These are phyloP conservation scores for Penicillium oxalicum DNA, from an alignment of 2,329 filamentous ascomycete species.

Conservation along the genomic window DNA sequence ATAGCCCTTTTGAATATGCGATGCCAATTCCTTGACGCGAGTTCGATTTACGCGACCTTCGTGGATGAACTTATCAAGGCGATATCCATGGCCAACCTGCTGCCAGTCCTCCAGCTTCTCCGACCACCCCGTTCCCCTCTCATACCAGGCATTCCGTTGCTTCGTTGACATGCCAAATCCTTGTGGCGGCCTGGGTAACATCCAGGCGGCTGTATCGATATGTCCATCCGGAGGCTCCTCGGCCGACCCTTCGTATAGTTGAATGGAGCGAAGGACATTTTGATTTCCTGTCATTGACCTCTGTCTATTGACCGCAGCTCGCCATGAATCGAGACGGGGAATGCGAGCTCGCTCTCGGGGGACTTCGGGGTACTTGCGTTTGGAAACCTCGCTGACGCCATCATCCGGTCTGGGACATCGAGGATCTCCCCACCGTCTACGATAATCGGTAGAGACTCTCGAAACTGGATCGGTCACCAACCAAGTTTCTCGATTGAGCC, in stretches of 20 bases:
- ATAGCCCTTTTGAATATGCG: slow-evolving; percentile 17
- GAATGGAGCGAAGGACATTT: slow-evolving; percentile 25
- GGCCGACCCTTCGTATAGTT: slow-evolving; percentile 31
- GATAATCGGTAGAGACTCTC: slow-evolving; percentile 27
- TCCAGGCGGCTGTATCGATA: slow-evolving; percentile 38
- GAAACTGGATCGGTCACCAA: slow-evolving; percentile 36
- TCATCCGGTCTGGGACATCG: slow-evolving; percentile 30
- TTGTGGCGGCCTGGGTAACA: slow-evolving; percentile 37
- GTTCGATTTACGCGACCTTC: slow-evolving; percentile 35
- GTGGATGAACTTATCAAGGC: slow-evolving; percentile 30
- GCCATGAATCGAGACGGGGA: slow-evolving; percentile 37
- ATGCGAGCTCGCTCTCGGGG: slow-evolving; percentile 17
- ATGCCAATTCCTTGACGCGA: slow-evolving; percentile 26
- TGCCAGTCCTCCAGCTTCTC: slow-evolving; percentile 39
- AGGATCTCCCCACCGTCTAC: slow-evolving; percentile 32
- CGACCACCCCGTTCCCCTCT: slow-evolving; percentile 36
- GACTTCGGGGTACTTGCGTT: slow-evolving; percentile 24
- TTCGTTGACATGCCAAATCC: slow-evolving; percentile 32
- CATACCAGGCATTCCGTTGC: slow-evolving; percentile 36
- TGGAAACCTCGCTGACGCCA: slow-evolving; percentile 12
- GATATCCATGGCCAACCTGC: slow-evolving; percentile 31
- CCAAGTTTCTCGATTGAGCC: slow-evolving; percentile 39
- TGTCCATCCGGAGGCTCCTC: slow-evolving; percentile 36
- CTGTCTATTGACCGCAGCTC: slow-evolving; percentile 32
- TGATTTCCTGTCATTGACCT: slow-evolving; percentile 27